These are phyloP conservation scores for Leishmania tropica DNA, from an alignment of 208 protist species.

Conservation along the genomic window DNA sequence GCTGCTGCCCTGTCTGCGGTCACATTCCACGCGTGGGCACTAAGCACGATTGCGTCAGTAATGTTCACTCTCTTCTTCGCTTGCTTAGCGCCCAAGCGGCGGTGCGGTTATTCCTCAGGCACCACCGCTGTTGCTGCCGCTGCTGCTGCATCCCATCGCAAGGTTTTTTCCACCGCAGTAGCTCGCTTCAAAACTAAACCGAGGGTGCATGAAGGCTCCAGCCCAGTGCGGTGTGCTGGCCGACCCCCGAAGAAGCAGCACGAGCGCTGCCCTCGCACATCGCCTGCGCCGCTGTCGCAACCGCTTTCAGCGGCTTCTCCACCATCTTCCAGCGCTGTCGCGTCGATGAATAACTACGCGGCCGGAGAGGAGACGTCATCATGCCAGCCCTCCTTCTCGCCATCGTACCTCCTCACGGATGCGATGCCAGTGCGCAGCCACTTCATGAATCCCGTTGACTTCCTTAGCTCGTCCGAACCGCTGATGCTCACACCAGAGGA, in stretches of 20 bases:
- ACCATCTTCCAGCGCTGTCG: background rate
- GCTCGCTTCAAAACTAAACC: background rate
- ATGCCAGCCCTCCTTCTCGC: slow-evolving; percentile 9
- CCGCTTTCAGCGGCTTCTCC: background rate
- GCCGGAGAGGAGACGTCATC: background rate
- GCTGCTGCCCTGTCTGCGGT: background rate
- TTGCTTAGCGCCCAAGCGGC: slow-evolving; percentile 1
- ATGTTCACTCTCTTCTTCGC: slow-evolving; percentile 6
- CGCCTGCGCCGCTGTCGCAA: background rate
- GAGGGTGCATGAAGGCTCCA: background rate
- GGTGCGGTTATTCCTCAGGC: background rate
- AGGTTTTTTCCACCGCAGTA: background rate
- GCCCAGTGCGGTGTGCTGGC: background rate
- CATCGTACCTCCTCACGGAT: slow-evolving; percentile 12
- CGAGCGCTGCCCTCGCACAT: background rate
- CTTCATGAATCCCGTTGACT: slow-evolving; percentile 28
- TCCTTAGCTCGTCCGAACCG: slow-evolving; percentile 32
- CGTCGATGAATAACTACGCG: background rate
- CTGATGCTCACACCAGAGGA: slow-evolving; percentile 26
- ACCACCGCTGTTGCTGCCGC: background rate
- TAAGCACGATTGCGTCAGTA: background rate
- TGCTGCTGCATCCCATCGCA: background rate
- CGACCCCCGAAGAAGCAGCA: background rate
- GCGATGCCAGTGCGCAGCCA: slow-evolving; percentile 26
- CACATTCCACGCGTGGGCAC: background rate